A percentile compares a stretch with the other conserved stretches of the same genome.
Conservation (phyloP, 2,329 filamentous ascomycete genomes). For the Ophiostoma perfectum region DNA sequence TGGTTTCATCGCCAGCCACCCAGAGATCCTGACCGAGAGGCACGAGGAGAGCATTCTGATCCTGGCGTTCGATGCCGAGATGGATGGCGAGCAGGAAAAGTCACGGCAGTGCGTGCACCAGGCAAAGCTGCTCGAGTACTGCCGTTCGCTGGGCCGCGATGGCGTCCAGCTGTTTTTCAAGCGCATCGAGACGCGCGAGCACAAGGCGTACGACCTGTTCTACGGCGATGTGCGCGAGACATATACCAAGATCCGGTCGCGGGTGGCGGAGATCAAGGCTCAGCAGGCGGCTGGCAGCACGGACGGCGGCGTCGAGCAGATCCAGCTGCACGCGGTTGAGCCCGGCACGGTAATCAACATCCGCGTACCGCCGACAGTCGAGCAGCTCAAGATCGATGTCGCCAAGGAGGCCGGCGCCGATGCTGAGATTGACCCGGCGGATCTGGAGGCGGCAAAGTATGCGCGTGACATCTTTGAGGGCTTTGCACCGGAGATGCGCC, state of each 20-base stretch:
- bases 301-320: conserved; percentile 76
- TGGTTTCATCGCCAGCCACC: conserved; percentile 72
- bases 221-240: conserved; percentile 87
- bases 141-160: conserved; percentile 78
- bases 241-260: conserved; percentile 72
- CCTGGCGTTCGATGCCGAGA: conserved; percentile 82
- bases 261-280: conserved; percentile 64
- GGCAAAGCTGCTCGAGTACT: conserved; percentile 88
- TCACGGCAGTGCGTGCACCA: conserved; percentile 88
- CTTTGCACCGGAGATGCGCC: conserved; percentile 75
- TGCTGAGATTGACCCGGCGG: conserved; percentile 45
- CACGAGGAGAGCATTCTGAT: conserved; percentile 89
- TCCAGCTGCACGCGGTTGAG: conserved; percentile 94
- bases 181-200: conserved; percentile 80
- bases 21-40: conserved; percentile 67
- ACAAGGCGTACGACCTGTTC: conserved; percentile 88
- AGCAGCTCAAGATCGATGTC: conserved; percentile 30
- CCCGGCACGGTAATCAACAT: conserved; percentile 90
- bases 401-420: conserved; percentile 34
- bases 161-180: conserved; percentile 94
- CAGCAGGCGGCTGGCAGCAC: conserved; percentile 39
- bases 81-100: conserved; percentile 69
- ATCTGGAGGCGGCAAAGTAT: conserved; percentile 55
- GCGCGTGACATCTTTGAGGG: conserved; percentile 73
- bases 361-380: conserved; percentile 64